Evolutionary conservation across 225 moss, liverwort and hornwort genomes (phyloP).

Genomic region (Neckera pumila): DNA sequence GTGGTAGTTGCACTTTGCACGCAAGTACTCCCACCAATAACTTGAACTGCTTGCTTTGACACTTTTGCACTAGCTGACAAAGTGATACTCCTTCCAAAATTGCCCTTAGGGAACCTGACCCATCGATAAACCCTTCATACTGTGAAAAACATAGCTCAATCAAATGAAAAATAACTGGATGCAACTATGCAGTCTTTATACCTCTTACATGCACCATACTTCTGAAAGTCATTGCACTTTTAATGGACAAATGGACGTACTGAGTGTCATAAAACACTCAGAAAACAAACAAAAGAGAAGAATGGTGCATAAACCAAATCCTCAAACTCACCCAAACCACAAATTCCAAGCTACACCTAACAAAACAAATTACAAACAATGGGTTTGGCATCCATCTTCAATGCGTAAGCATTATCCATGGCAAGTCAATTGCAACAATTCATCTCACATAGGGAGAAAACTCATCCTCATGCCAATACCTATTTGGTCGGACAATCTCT

Average conservation of each 20-base stretch:
- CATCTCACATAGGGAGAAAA: not conserved
- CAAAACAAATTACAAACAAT: not conserved
- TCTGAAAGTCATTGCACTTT: not conserved
- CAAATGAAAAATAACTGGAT: not conserved
- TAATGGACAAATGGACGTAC: not conserved
- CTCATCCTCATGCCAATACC: not conserved
- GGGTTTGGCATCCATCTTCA: not conserved
- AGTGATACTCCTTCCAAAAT: not conserved
- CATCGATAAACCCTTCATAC: not conserved
- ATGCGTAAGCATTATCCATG: not conserved
- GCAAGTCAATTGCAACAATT: not conserved
- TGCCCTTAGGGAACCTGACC: not conserved
- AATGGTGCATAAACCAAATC: not conserved
- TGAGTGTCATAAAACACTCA: not conserved
- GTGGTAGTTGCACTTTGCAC: not conserved
- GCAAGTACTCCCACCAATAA: not conserved
- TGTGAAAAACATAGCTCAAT: not conserved
- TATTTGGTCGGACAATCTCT: not conserved
- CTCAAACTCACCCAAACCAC: not conserved
- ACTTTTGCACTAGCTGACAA: not conserved
- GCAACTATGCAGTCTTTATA: not conserved
- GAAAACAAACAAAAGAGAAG: not conserved
- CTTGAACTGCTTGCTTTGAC: not conserved
- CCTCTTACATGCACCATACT: not conserved
- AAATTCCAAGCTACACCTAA: not conserved